Evolutionary conservation across 2,329 filamentous ascomycete species (phyloP).

Genomic region (Fusarium miscanthi): DNA sequence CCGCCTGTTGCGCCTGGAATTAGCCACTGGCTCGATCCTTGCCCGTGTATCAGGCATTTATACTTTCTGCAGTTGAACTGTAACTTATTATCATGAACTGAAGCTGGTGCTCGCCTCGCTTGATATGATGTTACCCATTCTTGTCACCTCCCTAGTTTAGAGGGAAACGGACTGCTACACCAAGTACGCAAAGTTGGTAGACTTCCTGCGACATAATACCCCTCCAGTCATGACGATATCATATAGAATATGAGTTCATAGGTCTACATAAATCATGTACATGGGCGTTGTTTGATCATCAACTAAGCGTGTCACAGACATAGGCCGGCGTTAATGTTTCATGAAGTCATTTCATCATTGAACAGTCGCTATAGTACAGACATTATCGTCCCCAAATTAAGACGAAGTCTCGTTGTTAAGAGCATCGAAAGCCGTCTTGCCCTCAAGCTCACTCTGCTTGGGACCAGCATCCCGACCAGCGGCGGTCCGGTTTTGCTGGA

Average conservation of each 20-base stretch:
- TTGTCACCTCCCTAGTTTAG: not conserved
- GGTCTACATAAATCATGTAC: not conserved
- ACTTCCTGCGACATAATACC: not conserved
- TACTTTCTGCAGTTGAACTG: not conserved
- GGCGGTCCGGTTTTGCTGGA: slow-evolving; percentile 46
- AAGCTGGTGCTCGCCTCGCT: not conserved
- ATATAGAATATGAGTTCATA: not conserved
- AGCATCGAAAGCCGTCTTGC: slow-evolving; percentile 47
- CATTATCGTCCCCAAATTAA: slow-evolving; percentile 24
- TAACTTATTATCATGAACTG: slow-evolving; percentile 1
- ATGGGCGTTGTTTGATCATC: not conserved
- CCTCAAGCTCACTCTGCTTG: slow-evolving; percentile 42
- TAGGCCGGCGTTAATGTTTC: not conserved
- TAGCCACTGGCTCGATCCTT: slow-evolving; percentile 26
- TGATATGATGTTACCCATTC: not conserved
- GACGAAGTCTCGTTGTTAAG: slow-evolving; percentile 46
- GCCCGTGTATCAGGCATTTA: slow-evolving; percentile 33
- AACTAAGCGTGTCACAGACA: not conserved
- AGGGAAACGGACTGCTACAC: not conserved
- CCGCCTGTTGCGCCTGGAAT: slow-evolving; percentile 31
- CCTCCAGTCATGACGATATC: not conserved
- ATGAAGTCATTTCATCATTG: slow-evolving; percentile 33
- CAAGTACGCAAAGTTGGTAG: not conserved
- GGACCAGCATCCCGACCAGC: slow-evolving; percentile 41
- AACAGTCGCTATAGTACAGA: slow-evolving; percentile 13